Conservation (phyloP, 345 rosid species). For the Citrus maxima region DNA sequence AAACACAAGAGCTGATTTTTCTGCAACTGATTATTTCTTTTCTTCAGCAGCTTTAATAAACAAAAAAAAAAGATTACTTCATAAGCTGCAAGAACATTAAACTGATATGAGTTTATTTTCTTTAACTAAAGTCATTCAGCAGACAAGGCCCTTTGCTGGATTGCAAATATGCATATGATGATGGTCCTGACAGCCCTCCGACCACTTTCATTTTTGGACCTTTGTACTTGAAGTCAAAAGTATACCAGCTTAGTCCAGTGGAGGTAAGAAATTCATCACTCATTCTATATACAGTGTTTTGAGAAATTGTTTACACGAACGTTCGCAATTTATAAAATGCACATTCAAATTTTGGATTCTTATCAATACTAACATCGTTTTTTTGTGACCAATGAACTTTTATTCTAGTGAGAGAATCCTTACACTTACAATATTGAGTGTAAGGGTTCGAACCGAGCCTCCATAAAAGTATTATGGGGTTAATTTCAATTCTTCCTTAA, state of each 20-base stretch:
- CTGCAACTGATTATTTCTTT: not conserved
- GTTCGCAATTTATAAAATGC: too few relatives aligned
- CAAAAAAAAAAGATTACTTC: not conserved
- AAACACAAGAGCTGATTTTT: not conserved
- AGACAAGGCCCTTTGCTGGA: constrained; percentile 34
- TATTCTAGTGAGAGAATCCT: too few relatives aligned
- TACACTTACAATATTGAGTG: too few relatives aligned
- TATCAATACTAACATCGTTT: too few relatives aligned
- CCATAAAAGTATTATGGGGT: too few relatives aligned
- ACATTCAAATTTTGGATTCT: too few relatives aligned
- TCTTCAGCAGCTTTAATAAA: not conserved
- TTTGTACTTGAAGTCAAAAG: constrained; percentile 12
- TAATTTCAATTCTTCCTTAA: too few relatives aligned
- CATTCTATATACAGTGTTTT: not conserved
- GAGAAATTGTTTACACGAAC: not conserved
- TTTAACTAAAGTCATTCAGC: constrained; percentile 20
- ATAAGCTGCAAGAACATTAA: not conserved
- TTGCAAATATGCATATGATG: constrained; percentile 28
- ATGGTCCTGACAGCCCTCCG: constrained; percentile 45
- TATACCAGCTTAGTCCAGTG: constrained; percentile 52
- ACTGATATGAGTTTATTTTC: not conserved
- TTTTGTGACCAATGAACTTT: too few relatives aligned
- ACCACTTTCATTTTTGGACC: constrained; percentile 44
- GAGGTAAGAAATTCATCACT: constrained; percentile 26
- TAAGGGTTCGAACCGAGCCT: too few relatives aligned